A percentile compares a stretch with the other conserved stretches of the same genome.
Conservation (phyloP, 768 basidiomycete genomes). For the Lactarius deliciosus region DNA sequence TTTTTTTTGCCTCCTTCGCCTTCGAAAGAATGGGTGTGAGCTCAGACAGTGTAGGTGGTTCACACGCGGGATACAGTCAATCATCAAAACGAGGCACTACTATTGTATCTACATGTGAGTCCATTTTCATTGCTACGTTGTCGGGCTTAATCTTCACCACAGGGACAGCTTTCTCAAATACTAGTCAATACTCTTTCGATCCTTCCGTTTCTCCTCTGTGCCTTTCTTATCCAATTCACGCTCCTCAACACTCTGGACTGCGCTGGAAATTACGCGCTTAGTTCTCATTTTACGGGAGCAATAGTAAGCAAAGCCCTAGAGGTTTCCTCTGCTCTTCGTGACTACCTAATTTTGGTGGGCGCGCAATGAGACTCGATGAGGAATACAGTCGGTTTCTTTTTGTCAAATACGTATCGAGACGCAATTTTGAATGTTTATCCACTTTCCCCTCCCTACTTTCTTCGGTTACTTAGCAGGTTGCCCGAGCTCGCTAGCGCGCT, state of each 20-base stretch:
- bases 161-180: constrained; percentile 6
- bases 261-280: constrained; percentile 67
- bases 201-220: constrained; percentile 1
- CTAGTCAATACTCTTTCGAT: constrained; percentile 3
- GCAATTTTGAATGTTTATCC: background rate
- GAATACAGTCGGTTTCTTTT: constrained; percentile 30
- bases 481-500: constrained; percentile 82
- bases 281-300: constrained; percentile 98
- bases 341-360: constrained; percentile 26
- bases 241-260: constrained; percentile 98
- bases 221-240: constrained; percentile 35
- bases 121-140: background rate
- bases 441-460: background rate
- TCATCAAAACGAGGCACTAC: background rate
- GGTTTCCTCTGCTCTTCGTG: constrained; percentile 34
- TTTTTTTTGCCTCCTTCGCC: constrained; percentile 47
- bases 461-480: constrained; percentile 52
- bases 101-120: constrained; percentile 21
- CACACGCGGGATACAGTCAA: constrained; percentile 50
- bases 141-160: background rate
- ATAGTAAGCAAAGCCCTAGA: constrained; percentile 42
- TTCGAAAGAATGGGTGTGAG: constrained; percentile 32
- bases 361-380: constrained; percentile 28
- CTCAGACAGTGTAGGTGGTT: constrained; percentile 44
- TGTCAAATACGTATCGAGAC: constrained; percentile 8